These are phyloP conservation scores for Xylariaceae sp. DNA, from an alignment of 2,329 filamentous ascomycete genomes.

Conservation along the genomic window DNA sequence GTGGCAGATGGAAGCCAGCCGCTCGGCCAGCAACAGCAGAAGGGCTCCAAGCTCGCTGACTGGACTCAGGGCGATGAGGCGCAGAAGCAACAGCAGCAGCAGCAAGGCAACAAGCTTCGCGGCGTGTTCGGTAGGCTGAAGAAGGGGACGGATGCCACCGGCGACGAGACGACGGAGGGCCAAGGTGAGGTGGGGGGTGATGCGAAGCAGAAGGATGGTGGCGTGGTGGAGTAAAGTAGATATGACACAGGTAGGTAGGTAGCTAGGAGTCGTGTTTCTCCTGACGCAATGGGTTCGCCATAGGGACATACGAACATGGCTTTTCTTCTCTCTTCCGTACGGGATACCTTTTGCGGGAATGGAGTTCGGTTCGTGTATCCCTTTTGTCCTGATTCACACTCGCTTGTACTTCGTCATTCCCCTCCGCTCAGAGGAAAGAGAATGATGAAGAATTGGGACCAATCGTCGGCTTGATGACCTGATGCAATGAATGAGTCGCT, in stretches of 20 bases:
- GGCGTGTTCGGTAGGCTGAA: conserved; percentile 5
- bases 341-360: neutral
- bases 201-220: conserved; percentile 5
- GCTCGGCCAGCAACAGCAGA: neutral
- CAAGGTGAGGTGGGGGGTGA: conserved; percentile 2
- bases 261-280: neutral
- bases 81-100: conserved; percentile 6
- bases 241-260: neutral
- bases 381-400: neutral
- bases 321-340: neutral
- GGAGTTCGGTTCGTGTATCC: neutral
- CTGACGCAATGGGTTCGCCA: too few species aligned
- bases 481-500: neutral
- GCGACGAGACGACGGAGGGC: neutral
- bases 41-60: neutral
- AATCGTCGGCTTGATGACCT: conserved; percentile 1
- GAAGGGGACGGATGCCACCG: conserved; percentile 1
- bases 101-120: conserved; percentile 10
- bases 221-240: neutral
- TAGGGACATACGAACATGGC: neutral
- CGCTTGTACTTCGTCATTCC: neutral
- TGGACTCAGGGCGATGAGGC: neutral
- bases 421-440: neutral
- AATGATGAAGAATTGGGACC: neutral
- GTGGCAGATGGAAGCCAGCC: neutral